Evolutionary conservation across 352 stramenopile species (phyloP), one percentile per base, ranked within the genome.

Genomic region (Blastocystis sp.): DNA sequence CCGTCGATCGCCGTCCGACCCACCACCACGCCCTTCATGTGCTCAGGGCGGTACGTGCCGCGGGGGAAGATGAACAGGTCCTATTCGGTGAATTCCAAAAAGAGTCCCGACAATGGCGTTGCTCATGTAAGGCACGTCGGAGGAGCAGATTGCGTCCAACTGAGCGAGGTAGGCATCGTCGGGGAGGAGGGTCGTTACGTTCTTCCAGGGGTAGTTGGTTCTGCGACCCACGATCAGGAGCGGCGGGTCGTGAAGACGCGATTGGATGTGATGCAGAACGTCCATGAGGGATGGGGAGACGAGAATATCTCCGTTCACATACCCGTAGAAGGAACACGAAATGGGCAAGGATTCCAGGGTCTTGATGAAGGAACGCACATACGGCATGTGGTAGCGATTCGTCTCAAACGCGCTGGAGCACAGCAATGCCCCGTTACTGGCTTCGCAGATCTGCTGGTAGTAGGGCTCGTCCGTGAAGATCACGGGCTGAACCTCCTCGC

Each of bases 241-340:
- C 6, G 63, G 31, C 24, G 39, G 13, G 24, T 45, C 39, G 45
- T 16, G 45, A 55, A 55, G 45, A 6, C 6, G 16, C 6, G 45
- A 55, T 16, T 55, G 45, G 16, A 55, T 6, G 45, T 6, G 9
- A 16, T 16, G 45, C n/a, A 85, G 41, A 3, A 85, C 74, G 19
- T 67, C 24, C 2, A 69, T 9, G n/a, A 85, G 19, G 21, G 51
- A 39, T 35, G 55, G 74, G 29, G 74, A 85, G 29, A 85, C 29
- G 55, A 85, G 74, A 51, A 85, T 69, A 39, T 85, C 74, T 0
- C 74, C 74, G 41, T 85, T 85, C 51, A 85, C 51, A 55, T 85
- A 85, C 16, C 74, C 74, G 24, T 85, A 67, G 29, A 67, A 85
- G 6, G 39, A 21, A 29, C 74, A 85, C 6, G 35, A 50, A 78